phyloP scores from a whole-genome alignment of 2,329 filamentous ascomycete genomes.

The Aspergillus amoenus region DNA sequence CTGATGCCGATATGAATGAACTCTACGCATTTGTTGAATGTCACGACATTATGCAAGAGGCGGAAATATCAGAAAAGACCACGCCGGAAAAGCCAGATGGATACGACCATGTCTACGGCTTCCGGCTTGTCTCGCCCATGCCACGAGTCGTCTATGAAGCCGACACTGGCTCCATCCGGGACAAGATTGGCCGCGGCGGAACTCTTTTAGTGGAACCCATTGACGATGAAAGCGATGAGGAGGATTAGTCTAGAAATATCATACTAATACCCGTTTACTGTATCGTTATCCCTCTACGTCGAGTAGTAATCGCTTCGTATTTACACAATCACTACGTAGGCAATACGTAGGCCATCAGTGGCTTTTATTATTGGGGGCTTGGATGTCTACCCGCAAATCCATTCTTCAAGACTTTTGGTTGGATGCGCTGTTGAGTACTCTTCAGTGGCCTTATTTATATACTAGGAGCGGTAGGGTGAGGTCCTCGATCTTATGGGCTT shows the following conservation, averaged over 20 bases:
- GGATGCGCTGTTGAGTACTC: no score
- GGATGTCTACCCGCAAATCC: no score
- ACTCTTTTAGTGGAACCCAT: constrained; percentile 84
- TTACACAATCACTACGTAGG: not conserved
- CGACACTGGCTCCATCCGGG: constrained; percentile 63
- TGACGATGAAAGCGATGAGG: constrained; percentile 55
- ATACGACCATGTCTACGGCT: constrained; percentile 81
- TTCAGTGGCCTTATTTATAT: no score
- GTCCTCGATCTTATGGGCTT: no score
- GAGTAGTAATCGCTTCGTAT: not conserved
- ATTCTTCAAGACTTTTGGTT: no score
- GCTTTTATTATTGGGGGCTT: no score
- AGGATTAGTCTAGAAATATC: constrained; percentile 26
- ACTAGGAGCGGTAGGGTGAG: no score
- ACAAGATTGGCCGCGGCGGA: constrained; percentile 76
- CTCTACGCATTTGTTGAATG: constrained; percentile 97
- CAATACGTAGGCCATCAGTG: no score
- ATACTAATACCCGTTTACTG: not conserved
- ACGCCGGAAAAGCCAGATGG: constrained; percentile 56
- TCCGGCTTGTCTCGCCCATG: constrained; percentile 80
- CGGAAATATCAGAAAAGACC: constrained; percentile 30
- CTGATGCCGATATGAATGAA: constrained; percentile 74
- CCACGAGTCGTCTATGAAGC: constrained; percentile 78
- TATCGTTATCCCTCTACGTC: not conserved
- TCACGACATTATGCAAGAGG: constrained; percentile 62